phyloP scores from a whole-genome alignment of 2,329 filamentous ascomycete genomes.

The Ophiostoma angusticollis region DNA sequence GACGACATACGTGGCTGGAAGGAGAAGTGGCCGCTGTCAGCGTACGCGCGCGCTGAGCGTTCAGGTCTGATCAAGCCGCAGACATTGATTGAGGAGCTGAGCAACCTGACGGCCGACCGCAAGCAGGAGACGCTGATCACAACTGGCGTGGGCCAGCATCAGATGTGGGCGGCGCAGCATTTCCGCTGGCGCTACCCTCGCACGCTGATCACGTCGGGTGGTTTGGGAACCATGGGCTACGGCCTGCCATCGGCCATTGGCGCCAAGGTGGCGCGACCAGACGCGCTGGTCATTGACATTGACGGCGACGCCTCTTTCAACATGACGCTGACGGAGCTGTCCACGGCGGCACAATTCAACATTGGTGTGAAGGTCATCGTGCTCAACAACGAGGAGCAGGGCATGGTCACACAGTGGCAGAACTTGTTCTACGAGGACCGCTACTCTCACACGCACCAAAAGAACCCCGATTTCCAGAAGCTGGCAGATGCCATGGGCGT shows the following conservation, averaged over 20 bases:
- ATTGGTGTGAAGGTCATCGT: constrained; percentile 93
- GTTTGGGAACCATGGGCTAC: constrained; percentile 91
- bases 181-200: constrained; percentile 88
- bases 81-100: constrained; percentile 80
- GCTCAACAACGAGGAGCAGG: constrained; percentile 94
- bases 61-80: constrained; percentile 87
- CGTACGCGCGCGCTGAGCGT: constrained; percentile 66
- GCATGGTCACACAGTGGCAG: constrained; percentile 99
- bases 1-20: constrained; percentile 85
- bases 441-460: constrained; percentile 83
- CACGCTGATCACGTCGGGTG: constrained; percentile 92
- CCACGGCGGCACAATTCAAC: constrained; percentile 87
- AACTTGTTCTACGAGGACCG: constrained; percentile 94
- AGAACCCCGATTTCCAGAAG: constrained; percentile 94
- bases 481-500: constrained; percentile 84
- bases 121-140: constrained; percentile 80
- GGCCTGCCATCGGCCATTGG: constrained; percentile 91
- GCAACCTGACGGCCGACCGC: constrained; percentile 63
- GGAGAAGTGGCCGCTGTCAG: constrained; percentile 68
- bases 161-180: constrained; percentile 98
- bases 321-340: constrained; percentile 95
- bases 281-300: constrained; percentile 84
- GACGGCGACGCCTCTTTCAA: constrained; percentile 98
- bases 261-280: constrained; percentile 67
- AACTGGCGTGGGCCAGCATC: constrained; percentile 93